Base-by-base conservation (phyloP, 2,329 filamentous ascomycete species). In the Aspergillus carbonarius region DNA sequence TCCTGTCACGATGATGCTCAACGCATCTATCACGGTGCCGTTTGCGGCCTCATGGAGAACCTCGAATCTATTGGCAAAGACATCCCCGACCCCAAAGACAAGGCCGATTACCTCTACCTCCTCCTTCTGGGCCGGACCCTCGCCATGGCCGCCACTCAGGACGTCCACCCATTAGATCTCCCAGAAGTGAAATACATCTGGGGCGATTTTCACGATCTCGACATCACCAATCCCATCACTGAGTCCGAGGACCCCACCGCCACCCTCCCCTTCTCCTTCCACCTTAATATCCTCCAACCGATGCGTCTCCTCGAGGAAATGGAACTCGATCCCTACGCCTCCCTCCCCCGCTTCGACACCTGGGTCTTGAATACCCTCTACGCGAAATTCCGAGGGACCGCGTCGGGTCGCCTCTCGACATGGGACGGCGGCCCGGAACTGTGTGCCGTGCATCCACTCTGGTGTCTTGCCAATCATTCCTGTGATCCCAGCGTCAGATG, bases 401-500 rank as follows among this genome's bases (percentile, higher is more conserved):
- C 95, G 0, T 96, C 92, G 2, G 93, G 93, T 4, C 85, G 91
- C 39, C 88, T 95, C 65, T 92, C 85, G 61, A 83, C 83, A 0
- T 84, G 85, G 66, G 90, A 93, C 62, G 91, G 92, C 3, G 86
- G 91, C 9, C 93, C 95, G 0, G 95, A 98, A 68, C 89, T 96
- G 4, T 92, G 91, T 27, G 93, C 93, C 27, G 93, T 98, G 27
- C 93, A 98, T 76, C 92, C 93, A 1, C 86, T 96, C 66, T 99
- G 95, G 92, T 98, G 93, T 76, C 82, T 98, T 30, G 93, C 93
- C 27, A 99, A 99, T 70, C 95, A 99, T 73, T 92, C 92, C 73
- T 99, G 95, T 76, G 88, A 96, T 71, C 95, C 95, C 8, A 97
- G 96, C 73, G 92, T 98, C 39, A 85, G 85, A 3, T 99, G 95